These are phyloP conservation scores for Cylindrotheca closterium DNA, from an alignment of 108 stramenopile genomes.

Conservation along the genomic window DNA sequence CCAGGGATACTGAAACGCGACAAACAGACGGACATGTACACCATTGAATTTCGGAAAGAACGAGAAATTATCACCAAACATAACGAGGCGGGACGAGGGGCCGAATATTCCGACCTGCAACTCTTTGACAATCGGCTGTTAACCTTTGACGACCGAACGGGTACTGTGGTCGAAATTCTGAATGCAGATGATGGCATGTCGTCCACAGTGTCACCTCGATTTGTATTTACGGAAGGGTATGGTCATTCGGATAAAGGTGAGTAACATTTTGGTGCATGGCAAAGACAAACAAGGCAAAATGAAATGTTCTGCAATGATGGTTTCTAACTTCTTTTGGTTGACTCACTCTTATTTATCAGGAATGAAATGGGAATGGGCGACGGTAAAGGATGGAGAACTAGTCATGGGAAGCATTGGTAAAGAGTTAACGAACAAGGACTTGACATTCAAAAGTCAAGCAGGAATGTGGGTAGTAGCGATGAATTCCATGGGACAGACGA, in stretches of 20 bases:
- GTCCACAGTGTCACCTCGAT: constrained; percentile 81
- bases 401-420: constrained; percentile 93
- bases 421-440: constrained; percentile 84
- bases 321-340: too few relatives aligned
- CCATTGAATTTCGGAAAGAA: constrained; percentile 48
- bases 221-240: constrained; percentile 90
- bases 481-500: constrained; percentile 68
- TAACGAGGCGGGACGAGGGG: constrained; percentile 95
- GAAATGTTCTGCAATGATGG: too few relatives aligned
- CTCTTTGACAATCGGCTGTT: constrained; percentile 80
- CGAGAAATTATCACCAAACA: constrained; percentile 77
- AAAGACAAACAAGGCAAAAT: too few relatives aligned
- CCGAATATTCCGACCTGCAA: constrained; percentile 90
- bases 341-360: background rate
- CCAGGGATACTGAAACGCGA: constrained; percentile 63
- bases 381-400: constrained; percentile 89
- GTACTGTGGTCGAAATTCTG: constrained; percentile 92
- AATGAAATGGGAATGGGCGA: constrained; percentile 91
- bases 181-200: constrained; percentile 54
- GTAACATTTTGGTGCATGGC: too few relatives aligned
- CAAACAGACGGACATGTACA: constrained; percentile 39
- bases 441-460: constrained; percentile 79
- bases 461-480: constrained; percentile 89
- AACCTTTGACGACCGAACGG: constrained; percentile 94
- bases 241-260: constrained; percentile 96